Evolutionary conservation across 345 rosid genomes (phyloP), one percentile per base, ranked within the genome.

Genomic region (Sonneratia alba): DNA sequence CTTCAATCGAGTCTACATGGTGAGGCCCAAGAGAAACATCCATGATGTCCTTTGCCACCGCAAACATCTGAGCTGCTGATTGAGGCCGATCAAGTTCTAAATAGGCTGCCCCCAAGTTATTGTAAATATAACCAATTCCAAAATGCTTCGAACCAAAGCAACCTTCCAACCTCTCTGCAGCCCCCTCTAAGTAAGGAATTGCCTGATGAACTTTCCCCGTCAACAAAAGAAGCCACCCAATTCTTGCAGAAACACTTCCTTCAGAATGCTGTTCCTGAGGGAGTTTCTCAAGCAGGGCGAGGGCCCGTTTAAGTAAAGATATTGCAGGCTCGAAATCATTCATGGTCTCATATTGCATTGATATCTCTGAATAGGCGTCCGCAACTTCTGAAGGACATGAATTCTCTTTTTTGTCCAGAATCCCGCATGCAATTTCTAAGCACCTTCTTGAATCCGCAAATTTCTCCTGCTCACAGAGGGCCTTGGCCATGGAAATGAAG

Each of bases 51-150:
- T 92, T 90, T 37, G 97, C 96, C 77, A 92, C 86, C 0, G 98
- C 91, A 89, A 96, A 96, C 89, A 89, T 87, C 76, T 88, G 97
- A 66, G 93, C 98, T 18, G 99, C 99, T 24, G 94, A 92, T 56
- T 96, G 93, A 27, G 96, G 98, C 78, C 94, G 89, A 47, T 82
- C 97, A 2, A 95, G 79, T 72, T 95, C 99, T 80, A 92, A 81
- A 81, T 92, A 96, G 65, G 98, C 98, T 1, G 98, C 91, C 6
- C 99, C 99, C 71, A 96, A 83, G 78, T 96, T 92, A 81, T 92
- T 92, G 77, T 89, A 92, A 65, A 96, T 87, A 76, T 91, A 92
- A 24, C 97, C 97, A 19, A 96, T 88, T 67, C 97, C 98, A 73
- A 84, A 96, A 82, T 96, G 99, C 76, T 89, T 92, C 68, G 96